These are phyloP conservation scores for Aspergillus udagawae DNA, from an alignment of 2,329 filamentous ascomycete species.

Conservation along the genomic window DNA sequence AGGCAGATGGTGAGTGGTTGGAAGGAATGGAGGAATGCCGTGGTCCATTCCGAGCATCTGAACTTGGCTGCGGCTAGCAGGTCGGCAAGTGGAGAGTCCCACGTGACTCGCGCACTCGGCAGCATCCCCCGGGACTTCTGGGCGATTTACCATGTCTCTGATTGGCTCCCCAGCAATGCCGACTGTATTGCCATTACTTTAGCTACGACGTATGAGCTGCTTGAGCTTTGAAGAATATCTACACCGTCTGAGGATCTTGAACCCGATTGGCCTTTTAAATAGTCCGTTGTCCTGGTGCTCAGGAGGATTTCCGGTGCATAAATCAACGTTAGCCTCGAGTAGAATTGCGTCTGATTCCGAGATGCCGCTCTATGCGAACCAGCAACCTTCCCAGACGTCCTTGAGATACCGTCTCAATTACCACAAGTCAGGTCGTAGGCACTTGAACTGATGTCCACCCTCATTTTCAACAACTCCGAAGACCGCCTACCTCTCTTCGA, in stretches of 20 bases:
- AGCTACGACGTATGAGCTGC: neutral
- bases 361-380: neutral
- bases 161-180: conserved; percentile 6
- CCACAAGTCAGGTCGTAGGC: neutral
- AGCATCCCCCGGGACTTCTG: conserved; percentile 22
- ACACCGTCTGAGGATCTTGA: neutral
- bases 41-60: conserved; percentile 20
- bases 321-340: neutral
- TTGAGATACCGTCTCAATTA: neutral
- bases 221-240: neutral
- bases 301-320: neutral
- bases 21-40: conserved; percentile 19
- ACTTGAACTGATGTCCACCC: neutral
- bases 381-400: neutral
- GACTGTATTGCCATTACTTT: conserved; percentile 3
- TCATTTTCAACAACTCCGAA: neutral
- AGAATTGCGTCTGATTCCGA: neutral
- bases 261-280: neutral
- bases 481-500: neutral
- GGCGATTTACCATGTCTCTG: neutral
- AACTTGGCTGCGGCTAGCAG: conserved; percentile 17
- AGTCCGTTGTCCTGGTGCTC: neutral
- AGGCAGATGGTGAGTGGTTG: neutral
- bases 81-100: conserved; percentile 29
- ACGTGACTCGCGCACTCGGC: conserved; percentile 23